Evolutionary conservation across 257 asterid genomes (phyloP).

Genomic region (Nicotiana otophora): DNA sequence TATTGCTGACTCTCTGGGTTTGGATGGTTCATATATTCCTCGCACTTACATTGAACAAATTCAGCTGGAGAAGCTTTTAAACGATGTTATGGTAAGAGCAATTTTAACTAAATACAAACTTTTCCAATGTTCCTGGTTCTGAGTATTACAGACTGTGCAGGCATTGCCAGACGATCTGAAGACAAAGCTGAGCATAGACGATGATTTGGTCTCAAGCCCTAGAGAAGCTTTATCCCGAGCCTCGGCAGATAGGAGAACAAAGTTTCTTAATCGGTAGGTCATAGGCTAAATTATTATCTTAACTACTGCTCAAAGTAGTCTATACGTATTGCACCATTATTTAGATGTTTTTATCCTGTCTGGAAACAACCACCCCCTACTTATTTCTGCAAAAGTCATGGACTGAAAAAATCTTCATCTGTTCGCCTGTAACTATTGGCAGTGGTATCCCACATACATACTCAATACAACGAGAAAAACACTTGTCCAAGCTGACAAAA

Average conservation of each 20-base stretch:
- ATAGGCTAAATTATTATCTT: background rate
- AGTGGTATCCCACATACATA: constrained; percentile 76
- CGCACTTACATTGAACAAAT: constrained; percentile 96
- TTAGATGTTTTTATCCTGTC: background rate
- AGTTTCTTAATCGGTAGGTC: constrained; percentile 79
- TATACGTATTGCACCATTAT: background rate
- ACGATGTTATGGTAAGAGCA: constrained; percentile 80
- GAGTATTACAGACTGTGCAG: constrained; percentile 28
- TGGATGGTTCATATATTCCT: constrained; percentile 87
- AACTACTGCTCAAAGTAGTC: background rate
- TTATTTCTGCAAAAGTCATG: constrained; percentile 1
- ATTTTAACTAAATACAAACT: constrained; percentile 6
- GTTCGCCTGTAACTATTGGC: constrained; percentile 24
- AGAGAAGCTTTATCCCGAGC: constrained; percentile 97
- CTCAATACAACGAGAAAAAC: constrained; percentile 71
- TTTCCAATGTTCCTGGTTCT: constrained; percentile 14
- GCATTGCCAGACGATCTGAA: constrained; percentile 90
- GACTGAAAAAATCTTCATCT: background rate
- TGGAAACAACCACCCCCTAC: background rate
- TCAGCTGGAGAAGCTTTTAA: constrained; percentile 90
- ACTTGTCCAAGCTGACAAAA: constrained; percentile 59
- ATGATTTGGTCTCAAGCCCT: constrained; percentile 80
- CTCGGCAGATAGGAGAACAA: constrained; percentile 84
- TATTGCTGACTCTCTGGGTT: constrained; percentile 72
- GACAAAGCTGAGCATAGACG: constrained; percentile 93